Evolutionary conservation across 2,329 filamentous ascomycete species (phyloP), one percentile per base, ranked within the genome.

Genomic region (Pseudogymnoascus sp.): DNA sequence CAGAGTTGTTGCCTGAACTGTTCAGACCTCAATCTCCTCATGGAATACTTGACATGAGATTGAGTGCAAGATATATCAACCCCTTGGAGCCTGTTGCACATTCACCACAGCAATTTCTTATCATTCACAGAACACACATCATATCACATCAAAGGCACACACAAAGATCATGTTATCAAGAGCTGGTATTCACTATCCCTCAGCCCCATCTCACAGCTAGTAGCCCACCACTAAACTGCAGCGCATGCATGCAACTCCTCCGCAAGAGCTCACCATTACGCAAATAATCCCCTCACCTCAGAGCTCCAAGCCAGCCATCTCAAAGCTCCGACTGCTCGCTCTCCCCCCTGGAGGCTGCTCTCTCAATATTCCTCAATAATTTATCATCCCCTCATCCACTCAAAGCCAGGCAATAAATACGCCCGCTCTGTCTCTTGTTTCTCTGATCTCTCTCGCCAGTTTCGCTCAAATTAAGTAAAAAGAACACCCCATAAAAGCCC

Each of bases 121-220:
- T 31, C 2, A 31, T 46, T n/a, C 42, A 46, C 42, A 46, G 1
- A 40, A 38, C 14, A 12, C 18, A 46, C 42, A 28, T 62, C 36
- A 62, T 11, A 56, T 31, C 36, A 53, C 36, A 38, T 38, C 28
- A n/a, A 28, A 14, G 2, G 23, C 56, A 40, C 18, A 36, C 10
- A 36, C 10, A 38, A 16, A 42, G 7, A 60, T 60, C 37, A 42
- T 42, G 56, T 37, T 60, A 42, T 60, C 34, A 40, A 37, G 56
- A 37, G 56, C 56, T 42, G 56, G 56, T 42, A 60, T 60, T 42
- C 28, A 60, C 56, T 42, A 60, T 60, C 56, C 56, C 56, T 37
- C 56, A 42, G 56, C 37, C 37, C 34, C 12, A 21, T n/a, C 31
- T 25, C 37, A 23, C 37, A 23, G 34, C 37, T n/a, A 60, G 21